Base-by-base conservation (phyloP, 768 basidiomycete species). In the Boletus eberwhitei region DNA sequence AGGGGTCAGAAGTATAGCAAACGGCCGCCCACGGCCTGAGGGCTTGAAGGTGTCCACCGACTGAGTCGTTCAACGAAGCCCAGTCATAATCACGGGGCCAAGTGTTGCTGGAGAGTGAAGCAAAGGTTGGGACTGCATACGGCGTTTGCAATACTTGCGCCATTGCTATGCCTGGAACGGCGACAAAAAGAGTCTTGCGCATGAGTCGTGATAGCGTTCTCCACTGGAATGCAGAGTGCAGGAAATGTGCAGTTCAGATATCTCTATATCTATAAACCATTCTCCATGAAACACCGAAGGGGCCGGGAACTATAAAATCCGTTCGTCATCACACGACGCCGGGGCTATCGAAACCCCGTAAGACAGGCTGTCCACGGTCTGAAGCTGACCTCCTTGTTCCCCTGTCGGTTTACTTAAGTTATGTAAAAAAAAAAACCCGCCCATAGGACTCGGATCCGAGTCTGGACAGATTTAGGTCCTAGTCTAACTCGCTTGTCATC, bases 1-100 rank as follows among this genome's bases (percentile, higher is more conserved):
- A 52, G 4, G 60, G 60, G 41, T 64, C 64, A 2, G 58, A 55
- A 5, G 55, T 55, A 32, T 64, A 64, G 6, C 64, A 64, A 29
- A 56, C 53, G 14, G 60, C 64, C 1, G 64, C 64, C 63, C 60
- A 65, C 1, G 64, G 63, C 17, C 63, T 55, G 22, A 65, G 56
- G 1, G 56, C 35, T 34, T 59, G 53, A 42, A 65, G 60, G 7
- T 51, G 58, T 24, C 64, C 64, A 32, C 52, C 32, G n/a, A 64
- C 9, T 2, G 64, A 54, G 24, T 5, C 31, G 8, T 65, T 65
- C 48, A 65, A 44, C n/a, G 35, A 24, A 19, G 45, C 42, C 60
- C 64, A 62, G 1, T 47, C 38, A 8, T 49, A 49, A 8, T 31
- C 26, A 19, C 8, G 21, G 6, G 59, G 62, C 62, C 62, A 61